Conservation (phyloP, 441 rosid species). For the Cnidoscolus chayamansa region DNA sequence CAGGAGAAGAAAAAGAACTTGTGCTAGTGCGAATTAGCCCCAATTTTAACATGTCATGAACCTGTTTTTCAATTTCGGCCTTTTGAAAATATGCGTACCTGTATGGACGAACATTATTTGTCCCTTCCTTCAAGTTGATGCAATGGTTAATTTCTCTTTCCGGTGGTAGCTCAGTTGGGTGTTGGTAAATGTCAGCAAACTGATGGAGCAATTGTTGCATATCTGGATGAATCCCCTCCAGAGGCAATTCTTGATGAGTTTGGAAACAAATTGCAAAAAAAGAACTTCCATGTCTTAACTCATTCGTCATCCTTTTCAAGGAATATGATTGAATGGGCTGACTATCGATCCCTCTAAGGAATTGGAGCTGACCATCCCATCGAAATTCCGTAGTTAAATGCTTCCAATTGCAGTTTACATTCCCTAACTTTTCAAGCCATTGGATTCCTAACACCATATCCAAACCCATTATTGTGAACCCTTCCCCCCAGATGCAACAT, state of each 20-base stretch:
- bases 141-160: background rate
- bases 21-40: background rate
- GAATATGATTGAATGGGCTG: background rate
- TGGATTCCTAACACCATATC: no score
- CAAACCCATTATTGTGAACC: no score
- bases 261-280: background rate
- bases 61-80: no score
- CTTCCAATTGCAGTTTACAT: background rate
- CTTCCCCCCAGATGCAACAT: no score
- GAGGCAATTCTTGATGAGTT: background rate
- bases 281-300: background rate
- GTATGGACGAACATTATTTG: background rate
- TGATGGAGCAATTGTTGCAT: background rate
- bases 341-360: background rate
- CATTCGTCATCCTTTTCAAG: background rate
- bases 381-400: background rate
- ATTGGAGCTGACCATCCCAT: background rate
- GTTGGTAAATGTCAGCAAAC: background rate
- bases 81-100: background rate
- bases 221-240: background rate
- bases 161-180: background rate
- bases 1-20: background rate
- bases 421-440: no score
- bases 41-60: no score
- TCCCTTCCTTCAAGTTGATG: background rate